phyloP scores from a whole-genome alignment of 805 yeast species.

The Ogataea neopini region DNA sequence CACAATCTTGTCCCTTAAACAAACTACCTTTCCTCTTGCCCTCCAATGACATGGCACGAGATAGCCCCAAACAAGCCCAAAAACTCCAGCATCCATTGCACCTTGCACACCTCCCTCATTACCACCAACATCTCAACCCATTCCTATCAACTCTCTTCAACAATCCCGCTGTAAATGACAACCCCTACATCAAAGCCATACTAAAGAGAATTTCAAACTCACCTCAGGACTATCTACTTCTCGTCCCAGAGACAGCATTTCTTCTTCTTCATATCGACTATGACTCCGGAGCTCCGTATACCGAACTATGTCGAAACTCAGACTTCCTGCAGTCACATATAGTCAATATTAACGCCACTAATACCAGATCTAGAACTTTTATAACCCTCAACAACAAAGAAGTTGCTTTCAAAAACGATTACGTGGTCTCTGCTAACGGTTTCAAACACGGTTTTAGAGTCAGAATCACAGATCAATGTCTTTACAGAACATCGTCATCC shows the following conservation, averaged over 20 bases:
- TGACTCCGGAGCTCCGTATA: constrained; percentile 40
- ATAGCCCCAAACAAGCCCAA: background rate
- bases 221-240: constrained; percentile 54
- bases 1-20: background rate
- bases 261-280: constrained; percentile 43
- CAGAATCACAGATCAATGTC: constrained; percentile 45
- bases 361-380: constrained; percentile 34
- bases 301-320: constrained; percentile 55
- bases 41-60: background rate
- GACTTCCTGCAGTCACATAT: constrained; percentile 69
- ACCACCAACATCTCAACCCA: constrained; percentile 51
- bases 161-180: constrained; percentile 53
- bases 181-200: constrained; percentile 46
- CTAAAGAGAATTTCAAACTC: constrained; percentile 42
- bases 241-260: constrained; percentile 62
- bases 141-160: constrained; percentile 65
- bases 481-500: constrained; percentile 56
- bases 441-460: constrained; percentile 48
- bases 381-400: constrained; percentile 58
- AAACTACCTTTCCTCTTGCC: too few species aligned
- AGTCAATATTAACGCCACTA: constrained; percentile 37
- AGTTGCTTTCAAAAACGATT: constrained; percentile 54
- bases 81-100: background rate
- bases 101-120: background rate
- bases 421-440: constrained; percentile 58